Evolutionary conservation across 495 filamentous ascomycete species (phyloP), one percentile per base, ranked within the genome.

Genomic region (Lasiosphaeria hispida): DNA sequence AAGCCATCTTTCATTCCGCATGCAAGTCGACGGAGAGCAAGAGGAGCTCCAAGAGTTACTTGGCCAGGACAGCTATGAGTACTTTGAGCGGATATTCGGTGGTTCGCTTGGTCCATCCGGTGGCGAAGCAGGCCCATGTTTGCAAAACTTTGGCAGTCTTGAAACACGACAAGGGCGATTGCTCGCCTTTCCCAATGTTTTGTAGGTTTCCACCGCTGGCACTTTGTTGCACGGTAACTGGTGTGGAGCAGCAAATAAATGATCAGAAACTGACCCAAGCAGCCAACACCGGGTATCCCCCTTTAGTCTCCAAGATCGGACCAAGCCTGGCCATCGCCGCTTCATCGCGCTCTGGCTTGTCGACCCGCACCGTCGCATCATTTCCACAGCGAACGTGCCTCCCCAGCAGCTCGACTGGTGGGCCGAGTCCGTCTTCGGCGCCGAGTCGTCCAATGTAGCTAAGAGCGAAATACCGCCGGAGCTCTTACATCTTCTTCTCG

Each of bases 291-390:
- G 73, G 4, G 80, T 82, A 0, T 70, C 74, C 4, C 63, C 72
- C 0, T 85, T 85, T 60, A 52, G 48, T 0, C 74, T 85, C 4
- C 61, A 50, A 0, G 81, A 86, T 60, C 58, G 39, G 0, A 76
- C 76, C 0, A 78, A 75, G 55, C 77, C 78, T 0, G 83, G 83
- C 4, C 80, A 85, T 52, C 64, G 80, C 3, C 78, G 81, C 51
- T 77, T 85, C 57, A 68, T 87, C 2, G 80, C 78, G 0, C 62
- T 87, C 9, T 86, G 79, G 63, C 69, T 87, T 3, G 76, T 87
- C 2, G 82, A 86, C 64, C 83, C 84, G 0, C 55, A 74, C 41
- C 57, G 60, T 7, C 73, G 75, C 7, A 73, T 86, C 50, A 75
- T 75, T 49, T 80, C 75, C 0, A 83, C 83, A 0, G 78, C 76